Evolutionary conservation across 495 filamentous ascomycete species (phyloP), one percentile per base, ranked within the genome.

Genomic region (Penicillium fimorum): DNA sequence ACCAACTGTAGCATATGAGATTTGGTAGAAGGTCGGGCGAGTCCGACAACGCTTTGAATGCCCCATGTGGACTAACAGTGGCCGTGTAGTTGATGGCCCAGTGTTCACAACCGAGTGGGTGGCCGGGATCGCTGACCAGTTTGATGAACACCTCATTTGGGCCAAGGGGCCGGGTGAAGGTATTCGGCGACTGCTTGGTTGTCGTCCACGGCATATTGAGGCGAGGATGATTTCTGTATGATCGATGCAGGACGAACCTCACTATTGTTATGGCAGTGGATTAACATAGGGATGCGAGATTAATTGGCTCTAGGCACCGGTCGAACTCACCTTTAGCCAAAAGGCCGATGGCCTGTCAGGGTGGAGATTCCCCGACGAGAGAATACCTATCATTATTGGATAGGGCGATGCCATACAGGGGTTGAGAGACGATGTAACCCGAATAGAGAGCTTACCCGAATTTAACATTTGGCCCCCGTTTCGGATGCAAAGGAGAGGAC

Each of bases 141-240:
- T 66, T 64, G 24, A 61, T 62, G 44, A 64, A 66, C 15, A 55
- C 57, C 56, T 69, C 63, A 33, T 62, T 66, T 35, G 60, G 62
- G 40, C 63, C 61, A 27, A 68, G 47, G 0, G 56, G 56, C 42
- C 52, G 52, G 24, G 52, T 47, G 41, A 46, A 55, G 42, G 41
- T 55, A 17, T 55, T 47, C 45, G 11, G 27, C 27, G 45, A 32
- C 27, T 47, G 45, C 27, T 47, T 25, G 12, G 45, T 27, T 47
- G 24, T 47, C 3, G 45, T 47, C 45, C 45, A 47, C 27, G 45
- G 45, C 45, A 47, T 47, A 12, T 33, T 47, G 45, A 47, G 45
- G 45, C 24, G 45, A 47, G 45, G 9, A 25, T 30, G 10, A 47
- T 33, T 47, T 15, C 45, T 32, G 25, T 27, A 12, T 47, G 24